phyloP scores from a whole-genome alignment of 345 rosid genomes.

The Psidium friedrichsthalianum region DNA sequence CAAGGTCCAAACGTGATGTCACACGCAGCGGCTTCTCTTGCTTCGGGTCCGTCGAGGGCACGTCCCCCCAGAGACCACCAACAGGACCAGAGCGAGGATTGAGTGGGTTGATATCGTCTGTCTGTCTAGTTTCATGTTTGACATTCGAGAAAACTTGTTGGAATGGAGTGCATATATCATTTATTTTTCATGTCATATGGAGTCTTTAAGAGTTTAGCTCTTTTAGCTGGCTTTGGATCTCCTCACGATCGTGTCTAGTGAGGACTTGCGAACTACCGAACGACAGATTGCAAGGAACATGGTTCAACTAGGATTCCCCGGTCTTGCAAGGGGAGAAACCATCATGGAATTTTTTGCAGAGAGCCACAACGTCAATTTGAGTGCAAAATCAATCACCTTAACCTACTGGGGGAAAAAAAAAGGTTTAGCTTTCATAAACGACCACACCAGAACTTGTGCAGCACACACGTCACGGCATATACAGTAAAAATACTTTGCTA shows the following conservation, averaged over 20 bases:
- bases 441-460: not conserved
- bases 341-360: not conserved
- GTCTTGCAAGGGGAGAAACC: not conserved
- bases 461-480: not conserved
- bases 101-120: not conserved
- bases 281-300: not conserved
- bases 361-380: not conserved
- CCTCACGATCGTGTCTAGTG: constrained; percentile 5
- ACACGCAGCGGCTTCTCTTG: too few relatives aligned
- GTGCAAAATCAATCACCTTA: not conserved
- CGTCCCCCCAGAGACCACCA: too few relatives aligned
- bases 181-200: not conserved
- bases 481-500: not conserved
- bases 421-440: not conserved
- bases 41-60: too few relatives aligned
- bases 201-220: constrained; percentile 34
- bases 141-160: constrained; percentile 46
- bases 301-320: not conserved
- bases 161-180: not conserved
- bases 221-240: constrained; percentile 16
- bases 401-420: not conserved
- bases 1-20: too few relatives aligned
- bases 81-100: not conserved
- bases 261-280: not conserved
- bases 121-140: constrained; percentile 14